phyloP scores from a whole-genome alignment of 2,329 filamentous ascomycete species.

The Pseudogymnoascus sp. region DNA sequence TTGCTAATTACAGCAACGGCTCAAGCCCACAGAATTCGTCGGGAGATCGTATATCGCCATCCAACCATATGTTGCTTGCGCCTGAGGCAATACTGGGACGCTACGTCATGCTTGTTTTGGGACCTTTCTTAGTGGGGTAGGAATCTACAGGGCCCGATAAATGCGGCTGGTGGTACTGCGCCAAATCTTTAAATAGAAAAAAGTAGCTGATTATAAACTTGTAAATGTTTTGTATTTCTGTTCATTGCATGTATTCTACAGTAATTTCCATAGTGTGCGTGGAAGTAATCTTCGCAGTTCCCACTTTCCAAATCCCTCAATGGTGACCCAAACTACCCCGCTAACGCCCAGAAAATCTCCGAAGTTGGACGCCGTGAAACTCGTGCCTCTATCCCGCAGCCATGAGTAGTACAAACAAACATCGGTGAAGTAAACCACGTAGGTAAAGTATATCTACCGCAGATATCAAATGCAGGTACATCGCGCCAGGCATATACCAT shows the following conservation, averaged over 20 bases:
- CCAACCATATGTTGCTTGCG: not conserved
- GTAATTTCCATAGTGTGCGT: not conserved
- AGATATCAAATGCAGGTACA: conserved; percentile 1
- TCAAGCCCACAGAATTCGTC: not conserved
- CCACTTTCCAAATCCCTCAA: not conserved
- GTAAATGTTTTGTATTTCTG: not conserved
- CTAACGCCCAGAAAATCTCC: not conserved
- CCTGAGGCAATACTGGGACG: not conserved
- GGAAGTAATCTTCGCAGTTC: not conserved
- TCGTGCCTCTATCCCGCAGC: conserved; percentile 1
- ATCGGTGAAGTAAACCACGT: not conserved
- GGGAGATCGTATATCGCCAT: not conserved
- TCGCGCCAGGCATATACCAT: not conserved
- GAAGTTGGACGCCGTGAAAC: not conserved
- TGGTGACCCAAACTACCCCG: not conserved
- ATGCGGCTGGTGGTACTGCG: not conserved
- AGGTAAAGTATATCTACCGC: not conserved
- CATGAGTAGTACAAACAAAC: not conserved
- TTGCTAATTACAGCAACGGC: not conserved
- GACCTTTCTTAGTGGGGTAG: conserved; percentile 4
- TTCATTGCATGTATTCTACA: not conserved
- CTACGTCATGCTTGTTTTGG: not conserved
- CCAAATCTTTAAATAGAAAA: conserved; percentile 5
- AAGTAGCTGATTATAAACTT: not conserved
- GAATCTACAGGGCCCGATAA: not conserved